phyloP scores from a whole-genome alignment of 2,329 filamentous ascomycete genomes.

The Samsoniella hepiali region DNA sequence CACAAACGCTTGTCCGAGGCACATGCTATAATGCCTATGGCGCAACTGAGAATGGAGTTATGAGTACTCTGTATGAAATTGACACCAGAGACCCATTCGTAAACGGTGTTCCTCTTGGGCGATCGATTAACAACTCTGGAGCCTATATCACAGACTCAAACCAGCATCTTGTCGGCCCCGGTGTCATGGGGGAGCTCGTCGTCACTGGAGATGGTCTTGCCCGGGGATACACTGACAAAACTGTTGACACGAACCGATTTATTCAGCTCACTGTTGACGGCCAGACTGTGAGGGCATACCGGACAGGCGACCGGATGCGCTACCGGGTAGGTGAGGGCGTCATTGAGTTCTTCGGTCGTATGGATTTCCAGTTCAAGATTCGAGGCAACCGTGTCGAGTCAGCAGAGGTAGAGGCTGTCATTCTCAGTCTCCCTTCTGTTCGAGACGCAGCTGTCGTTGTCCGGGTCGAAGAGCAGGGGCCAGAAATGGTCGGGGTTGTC shows the following conservation, averaged over 20 bases:
- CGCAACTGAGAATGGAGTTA: conserved; percentile 25
- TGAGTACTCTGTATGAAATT: conserved; percentile 22
- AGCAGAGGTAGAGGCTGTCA: conserved; percentile 27
- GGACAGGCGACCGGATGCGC: conserved; percentile 29
- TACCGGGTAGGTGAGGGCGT: conserved; percentile 24
- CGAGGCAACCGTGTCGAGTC: conserved; percentile 32
- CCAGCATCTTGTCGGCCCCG: conserved; percentile 22
- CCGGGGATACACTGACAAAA: conserved; percentile 23
- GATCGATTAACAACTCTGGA: conserved; percentile 24
- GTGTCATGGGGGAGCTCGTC: conserved; percentile 27
- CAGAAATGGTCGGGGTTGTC: conserved; percentile 19
- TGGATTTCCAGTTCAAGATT: conserved; percentile 31
- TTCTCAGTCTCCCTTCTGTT: conserved; percentile 21
- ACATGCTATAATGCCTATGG: conserved; percentile 25
- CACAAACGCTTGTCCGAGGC: conserved; percentile 6
- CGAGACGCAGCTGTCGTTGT: conserved; percentile 24
- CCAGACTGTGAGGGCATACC: conserved; percentile 22
- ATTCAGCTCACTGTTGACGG: conserved; percentile 16
- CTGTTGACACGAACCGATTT: conserved; percentile 20
- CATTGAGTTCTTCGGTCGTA: conserved; percentile 29
- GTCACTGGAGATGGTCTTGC: conserved; percentile 26
- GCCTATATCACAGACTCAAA: conserved; percentile 23
- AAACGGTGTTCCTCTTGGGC: conserved; percentile 26
- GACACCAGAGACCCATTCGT: not conserved
- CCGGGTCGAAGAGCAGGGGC: conserved; percentile 9